Evolutionary conservation across 345 rosid genomes (phyloP).

Genomic region (Gynandropsis gynandra): DNA sequence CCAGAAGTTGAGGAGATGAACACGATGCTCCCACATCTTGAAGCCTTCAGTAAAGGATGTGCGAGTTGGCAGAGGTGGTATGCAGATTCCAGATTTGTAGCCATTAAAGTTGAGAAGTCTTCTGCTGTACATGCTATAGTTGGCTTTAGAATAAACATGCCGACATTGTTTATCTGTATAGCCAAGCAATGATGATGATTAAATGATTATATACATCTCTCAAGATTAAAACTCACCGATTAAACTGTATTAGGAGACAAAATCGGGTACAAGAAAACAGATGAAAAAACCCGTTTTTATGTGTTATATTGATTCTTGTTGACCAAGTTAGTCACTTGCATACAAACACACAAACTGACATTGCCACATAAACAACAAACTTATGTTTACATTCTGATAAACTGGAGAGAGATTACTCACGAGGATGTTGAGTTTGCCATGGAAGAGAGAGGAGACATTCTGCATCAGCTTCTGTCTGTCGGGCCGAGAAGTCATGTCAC

Average conservation of each 20-base stretch:
- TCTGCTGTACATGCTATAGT: conserved; percentile 23
- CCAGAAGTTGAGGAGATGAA: not conserved
- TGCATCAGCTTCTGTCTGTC: conserved; percentile 37
- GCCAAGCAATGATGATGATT: not conserved
- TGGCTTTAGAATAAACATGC: conserved; percentile 30
- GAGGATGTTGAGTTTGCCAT: conserved; percentile 46
- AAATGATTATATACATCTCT: not conserved
- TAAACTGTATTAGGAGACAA: no score
- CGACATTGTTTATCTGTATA: conserved; percentile 51
- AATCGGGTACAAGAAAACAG: no score
- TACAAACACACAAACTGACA: no score
- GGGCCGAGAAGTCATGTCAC: conserved; percentile 38
- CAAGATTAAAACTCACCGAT: not conserved
- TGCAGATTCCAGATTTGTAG: conserved; percentile 22
- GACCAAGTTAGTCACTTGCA: no score
- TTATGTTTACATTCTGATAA: no score
- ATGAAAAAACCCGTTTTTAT: no score
- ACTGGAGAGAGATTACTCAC: conserved; percentile 22
- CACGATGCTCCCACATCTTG: conserved; percentile 29
- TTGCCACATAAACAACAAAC: no score
- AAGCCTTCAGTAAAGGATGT: conserved; percentile 27
- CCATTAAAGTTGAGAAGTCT: conserved; percentile 19
- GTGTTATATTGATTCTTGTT: no score
- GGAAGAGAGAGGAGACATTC: conserved; percentile 31
- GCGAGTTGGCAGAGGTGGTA: conserved; percentile 25